These are phyloP conservation scores for Cryphonectria naterciae DNA, from an alignment of 2,329 filamentous ascomycete species.

Conservation along the genomic window DNA sequence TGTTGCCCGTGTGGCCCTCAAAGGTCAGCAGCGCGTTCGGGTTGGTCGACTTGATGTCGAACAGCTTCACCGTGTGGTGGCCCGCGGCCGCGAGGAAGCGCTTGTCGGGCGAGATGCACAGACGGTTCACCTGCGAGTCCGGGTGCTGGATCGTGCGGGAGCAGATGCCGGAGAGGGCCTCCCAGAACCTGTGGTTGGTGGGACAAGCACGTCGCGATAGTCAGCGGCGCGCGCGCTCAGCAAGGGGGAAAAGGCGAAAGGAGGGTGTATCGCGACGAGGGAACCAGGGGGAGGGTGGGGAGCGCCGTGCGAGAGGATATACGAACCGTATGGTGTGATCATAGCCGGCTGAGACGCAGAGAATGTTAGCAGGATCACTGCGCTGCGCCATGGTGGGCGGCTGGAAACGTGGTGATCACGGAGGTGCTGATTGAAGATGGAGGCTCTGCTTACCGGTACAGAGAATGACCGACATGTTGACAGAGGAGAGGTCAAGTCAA, in stretches of 20 bases:
- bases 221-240: constrained; percentile 5
- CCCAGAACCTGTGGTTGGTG: constrained; percentile 77
- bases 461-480: constrained; percentile 63
- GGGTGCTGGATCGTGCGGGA: constrained; percentile 97
- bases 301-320: neutral
- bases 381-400: neutral
- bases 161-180: constrained; percentile 95
- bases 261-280: neutral
- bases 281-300: neutral
- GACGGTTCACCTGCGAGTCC: constrained; percentile 96
- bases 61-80: constrained; percentile 89
- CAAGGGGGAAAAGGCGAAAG: neutral
- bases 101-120: constrained; percentile 98
- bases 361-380: constrained; percentile 28
- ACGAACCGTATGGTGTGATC: constrained; percentile 65
- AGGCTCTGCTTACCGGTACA: constrained; percentile 55
- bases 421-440: constrained; percentile 1
- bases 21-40: constrained; percentile 91
- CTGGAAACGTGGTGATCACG: neutral
- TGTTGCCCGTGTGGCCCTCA: constrained; percentile 92
- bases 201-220: constrained; percentile 28
- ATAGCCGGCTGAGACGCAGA: constrained; percentile 54
- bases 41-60: constrained; percentile 98
- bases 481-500: constrained; percentile 24
- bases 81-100: constrained; percentile 85